Conservation (phyloP, 306 rosid species). For the Prunus mongolica region DNA sequence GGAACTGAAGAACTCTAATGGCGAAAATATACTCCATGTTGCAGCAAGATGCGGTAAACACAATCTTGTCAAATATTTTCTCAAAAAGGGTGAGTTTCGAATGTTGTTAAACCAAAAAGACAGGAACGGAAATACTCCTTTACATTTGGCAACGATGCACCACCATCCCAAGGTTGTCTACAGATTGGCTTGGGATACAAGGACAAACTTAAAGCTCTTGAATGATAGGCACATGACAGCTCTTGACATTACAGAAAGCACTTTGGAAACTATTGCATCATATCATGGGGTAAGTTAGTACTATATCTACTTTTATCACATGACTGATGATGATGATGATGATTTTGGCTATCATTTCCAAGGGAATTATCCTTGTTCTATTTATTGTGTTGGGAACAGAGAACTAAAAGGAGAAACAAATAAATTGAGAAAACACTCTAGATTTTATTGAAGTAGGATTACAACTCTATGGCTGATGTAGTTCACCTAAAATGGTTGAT, state of each 20-base stretch:
- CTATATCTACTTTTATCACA: no score
- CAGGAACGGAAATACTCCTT: conserved; percentile 12
- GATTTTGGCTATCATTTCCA: neutral
- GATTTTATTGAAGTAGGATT: neutral
- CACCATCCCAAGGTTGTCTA: neutral
- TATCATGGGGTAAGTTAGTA: neutral
- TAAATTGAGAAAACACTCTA: no score
- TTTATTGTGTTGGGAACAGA: neutral
- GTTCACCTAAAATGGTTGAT: no score
- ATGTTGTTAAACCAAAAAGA: conserved; percentile 26
- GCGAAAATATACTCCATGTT: conserved; percentile 4
- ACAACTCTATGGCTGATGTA: no score
- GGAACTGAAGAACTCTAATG: neutral
- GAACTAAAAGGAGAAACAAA: no score
- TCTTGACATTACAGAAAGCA: neutral
- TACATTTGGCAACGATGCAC: conserved; percentile 24
- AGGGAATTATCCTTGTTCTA: neutral
- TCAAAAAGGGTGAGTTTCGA: neutral
- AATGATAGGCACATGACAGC: neutral
- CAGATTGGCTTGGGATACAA: neutral
- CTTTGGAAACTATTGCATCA: neutral
- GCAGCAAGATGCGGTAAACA: conserved; percentile 12
- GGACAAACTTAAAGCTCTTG: neutral
- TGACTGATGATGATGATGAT: neutral
- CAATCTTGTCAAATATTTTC: conserved; percentile 3